These are phyloP conservation scores for Fusarium proliferatum DNA, from an alignment of 2,329 filamentous ascomycete species.

Conservation along the genomic window DNA sequence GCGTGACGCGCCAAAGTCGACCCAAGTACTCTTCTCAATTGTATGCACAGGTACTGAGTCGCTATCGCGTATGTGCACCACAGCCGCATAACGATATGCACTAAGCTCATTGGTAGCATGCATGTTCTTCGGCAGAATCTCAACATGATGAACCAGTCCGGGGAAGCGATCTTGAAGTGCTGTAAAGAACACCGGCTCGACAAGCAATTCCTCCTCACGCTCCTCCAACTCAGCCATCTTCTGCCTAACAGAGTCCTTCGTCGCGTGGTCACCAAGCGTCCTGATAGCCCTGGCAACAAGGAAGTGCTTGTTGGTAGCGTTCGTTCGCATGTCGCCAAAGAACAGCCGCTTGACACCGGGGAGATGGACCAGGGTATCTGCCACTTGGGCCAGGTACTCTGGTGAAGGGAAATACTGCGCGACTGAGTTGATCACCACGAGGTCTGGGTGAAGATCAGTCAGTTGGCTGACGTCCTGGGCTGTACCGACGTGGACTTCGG, in stretches of 20 bases:
- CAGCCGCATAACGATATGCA: not conserved
- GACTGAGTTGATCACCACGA: conserved; percentile 46
- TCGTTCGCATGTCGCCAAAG: conserved; percentile 41
- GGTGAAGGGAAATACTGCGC: conserved; percentile 45
- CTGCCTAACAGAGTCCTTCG: conserved; percentile 3
- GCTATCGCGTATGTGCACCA: not conserved
- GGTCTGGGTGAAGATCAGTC: not conserved
- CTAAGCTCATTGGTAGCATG: not conserved
- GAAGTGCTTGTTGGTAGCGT: conserved; percentile 33
- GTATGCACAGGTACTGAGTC: not conserved
- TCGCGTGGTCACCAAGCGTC: not conserved
- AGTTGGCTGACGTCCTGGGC: conserved; percentile 32
- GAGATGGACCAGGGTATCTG: conserved; percentile 21
- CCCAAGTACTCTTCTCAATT: not conserved
- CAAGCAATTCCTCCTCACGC: conserved; percentile 35
- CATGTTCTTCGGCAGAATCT: not conserved
- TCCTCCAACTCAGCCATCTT: conserved; percentile 24
- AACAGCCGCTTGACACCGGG: conserved; percentile 16
- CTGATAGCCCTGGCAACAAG: conserved; percentile 10
- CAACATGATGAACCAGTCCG: not conserved
- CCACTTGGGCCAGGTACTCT: conserved; percentile 37
- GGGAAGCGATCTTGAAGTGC: not conserved
- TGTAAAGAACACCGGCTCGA: conserved; percentile 44
- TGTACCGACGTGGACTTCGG: conserved; percentile 31
- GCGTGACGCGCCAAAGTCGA: not conserved